phyloP scores from a whole-genome alignment of 345 rosid species.

The Luvunga scandens region DNA sequence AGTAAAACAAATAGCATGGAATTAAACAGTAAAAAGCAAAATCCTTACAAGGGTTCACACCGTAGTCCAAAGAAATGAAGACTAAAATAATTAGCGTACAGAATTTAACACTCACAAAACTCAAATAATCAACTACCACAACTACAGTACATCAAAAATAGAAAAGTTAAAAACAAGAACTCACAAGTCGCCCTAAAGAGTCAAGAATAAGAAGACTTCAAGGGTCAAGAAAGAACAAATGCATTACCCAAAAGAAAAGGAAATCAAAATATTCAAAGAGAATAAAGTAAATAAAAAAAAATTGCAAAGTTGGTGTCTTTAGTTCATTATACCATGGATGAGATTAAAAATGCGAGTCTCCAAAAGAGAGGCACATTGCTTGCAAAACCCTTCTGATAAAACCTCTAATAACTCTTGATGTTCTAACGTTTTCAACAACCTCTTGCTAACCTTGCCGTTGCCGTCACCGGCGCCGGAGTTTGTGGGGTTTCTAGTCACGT shows the following conservation, averaged over 20 bases:
- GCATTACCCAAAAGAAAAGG: background rate
- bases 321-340: background rate
- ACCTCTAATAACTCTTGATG: conserved; percentile 25
- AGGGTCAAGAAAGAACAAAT: background rate
- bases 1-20: background rate
- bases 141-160: too few relatives aligned
- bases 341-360: conserved; percentile 12
- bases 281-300: background rate
- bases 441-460: background rate
- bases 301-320: background rate
- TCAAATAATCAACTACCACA: background rate
- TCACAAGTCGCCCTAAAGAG: too few relatives aligned
- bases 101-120: background rate
- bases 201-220: too few relatives aligned
- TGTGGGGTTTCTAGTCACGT: too few relatives aligned
- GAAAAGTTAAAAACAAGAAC: too few relatives aligned
- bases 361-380: conserved; percentile 20
- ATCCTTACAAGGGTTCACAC: background rate
- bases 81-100: background rate
- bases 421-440: conserved; percentile 13
- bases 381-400: conserved; percentile 33
- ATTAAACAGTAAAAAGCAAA: background rate
- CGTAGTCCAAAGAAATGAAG: too few relatives aligned
- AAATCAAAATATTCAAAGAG: background rate
- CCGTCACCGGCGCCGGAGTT: too few relatives aligned